These are phyloP conservation scores for Lactarius indigo DNA, from an alignment of 768 basidiomycete species.

Conservation along the genomic window DNA sequence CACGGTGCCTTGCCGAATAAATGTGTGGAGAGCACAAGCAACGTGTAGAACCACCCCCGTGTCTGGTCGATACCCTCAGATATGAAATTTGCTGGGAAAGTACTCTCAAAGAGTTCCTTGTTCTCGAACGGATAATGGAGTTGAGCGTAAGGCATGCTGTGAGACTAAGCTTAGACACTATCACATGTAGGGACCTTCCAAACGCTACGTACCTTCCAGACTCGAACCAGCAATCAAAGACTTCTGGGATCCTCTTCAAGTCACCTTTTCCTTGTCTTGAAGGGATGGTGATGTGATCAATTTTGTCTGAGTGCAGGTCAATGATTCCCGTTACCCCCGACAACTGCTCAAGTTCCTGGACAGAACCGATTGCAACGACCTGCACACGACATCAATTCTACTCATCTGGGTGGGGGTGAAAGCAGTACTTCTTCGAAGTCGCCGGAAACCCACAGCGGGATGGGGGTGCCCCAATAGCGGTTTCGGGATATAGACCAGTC, in stretches of 20 bases:
- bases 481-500: constrained; percentile 99
- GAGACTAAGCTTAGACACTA: constrained; percentile 2
- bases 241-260: constrained; percentile 90
- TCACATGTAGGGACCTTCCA: neutral
- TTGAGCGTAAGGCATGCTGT: constrained; percentile 97
- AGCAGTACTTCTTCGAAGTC: constrained; percentile 78
- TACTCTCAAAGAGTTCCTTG: constrained; percentile 76
- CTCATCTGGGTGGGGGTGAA: neutral
- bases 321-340: constrained; percentile 82
- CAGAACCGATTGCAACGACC: constrained; percentile 56
- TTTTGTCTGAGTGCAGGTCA: constrained; percentile 90
- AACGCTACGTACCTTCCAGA: constrained; percentile 75
- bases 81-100: constrained; percentile 94
- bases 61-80: constrained; percentile 99
- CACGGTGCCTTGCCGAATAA: constrained; percentile 92
- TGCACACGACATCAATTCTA: neutral
- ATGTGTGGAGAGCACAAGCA: constrained; percentile 94
- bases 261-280: constrained; percentile 83
- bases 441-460: constrained; percentile 94
- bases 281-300: constrained; percentile 96
- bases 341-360: constrained; percentile 79
- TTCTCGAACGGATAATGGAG: constrained; percentile 98
- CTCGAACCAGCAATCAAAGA: constrained; percentile 99
- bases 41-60: constrained; percentile 98
- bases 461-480: constrained; percentile 98